These are phyloP conservation scores for Cordyceps cicadae DNA, from an alignment of 2,329 filamentous ascomycete genomes.

Conservation along the genomic window DNA sequence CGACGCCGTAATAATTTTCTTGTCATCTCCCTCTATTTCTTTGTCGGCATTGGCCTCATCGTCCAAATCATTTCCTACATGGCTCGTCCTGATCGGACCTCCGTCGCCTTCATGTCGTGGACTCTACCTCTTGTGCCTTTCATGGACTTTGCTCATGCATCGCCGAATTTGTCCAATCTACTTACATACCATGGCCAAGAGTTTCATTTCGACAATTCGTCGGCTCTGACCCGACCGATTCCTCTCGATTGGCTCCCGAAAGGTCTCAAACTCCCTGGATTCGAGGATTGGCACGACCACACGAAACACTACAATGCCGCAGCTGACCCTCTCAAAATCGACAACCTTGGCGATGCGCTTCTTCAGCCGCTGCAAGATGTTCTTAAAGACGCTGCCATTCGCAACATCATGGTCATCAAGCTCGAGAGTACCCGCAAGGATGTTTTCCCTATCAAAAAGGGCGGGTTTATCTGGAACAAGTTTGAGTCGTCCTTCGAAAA, in stretches of 20 bases:
- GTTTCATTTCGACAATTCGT: conserved; percentile 20
- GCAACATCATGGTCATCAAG: conserved; percentile 36
- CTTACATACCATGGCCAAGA: conserved; percentile 16
- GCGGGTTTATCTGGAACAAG: conserved; percentile 29
- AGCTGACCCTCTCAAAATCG: conserved; percentile 32
- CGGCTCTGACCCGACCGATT: conserved; percentile 20
- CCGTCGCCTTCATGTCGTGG: conserved; percentile 29
- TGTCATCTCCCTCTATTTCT: conserved; percentile 11
- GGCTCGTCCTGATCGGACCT: conserved; percentile 22
- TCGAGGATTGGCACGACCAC: conserved; percentile 22
- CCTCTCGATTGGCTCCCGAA: conserved; percentile 22
- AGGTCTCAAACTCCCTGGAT: conserved; percentile 12
- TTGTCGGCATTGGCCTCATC: conserved; percentile 14
- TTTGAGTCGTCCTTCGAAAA: conserved; percentile 25
- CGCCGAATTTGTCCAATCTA: conserved; percentile 20
- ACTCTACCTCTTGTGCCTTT: conserved; percentile 25
- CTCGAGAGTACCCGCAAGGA: conserved; percentile 38
- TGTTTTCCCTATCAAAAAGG: conserved; percentile 36
- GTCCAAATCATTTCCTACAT: conserved; percentile 17
- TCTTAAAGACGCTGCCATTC: conserved; percentile 27
- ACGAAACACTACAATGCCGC: conserved; percentile 26
- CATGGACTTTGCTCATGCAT: conserved; percentile 23
- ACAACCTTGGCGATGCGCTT: conserved; percentile 28
- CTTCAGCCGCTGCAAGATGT: conserved; percentile 20
- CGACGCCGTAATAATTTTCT: not conserved